Conservation (phyloP, 768 basidiomycete species). For the Leucosporidium scottii region DNA sequence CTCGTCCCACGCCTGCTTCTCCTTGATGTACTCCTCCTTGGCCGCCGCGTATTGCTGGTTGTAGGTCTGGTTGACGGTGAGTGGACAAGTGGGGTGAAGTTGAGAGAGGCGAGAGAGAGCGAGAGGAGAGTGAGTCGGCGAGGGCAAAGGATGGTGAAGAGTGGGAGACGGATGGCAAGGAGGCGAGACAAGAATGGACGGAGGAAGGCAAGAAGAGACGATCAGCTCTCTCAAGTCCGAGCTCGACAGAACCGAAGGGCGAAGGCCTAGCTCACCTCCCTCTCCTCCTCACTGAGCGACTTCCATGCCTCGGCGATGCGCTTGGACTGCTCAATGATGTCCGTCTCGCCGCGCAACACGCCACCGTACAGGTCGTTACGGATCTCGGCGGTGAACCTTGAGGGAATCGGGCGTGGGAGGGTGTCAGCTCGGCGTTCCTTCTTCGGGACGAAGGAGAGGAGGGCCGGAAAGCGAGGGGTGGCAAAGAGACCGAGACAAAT, state of each 20-base stretch:
- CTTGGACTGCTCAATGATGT: slow-evolving; percentile 16
- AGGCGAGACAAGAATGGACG: not conserved
- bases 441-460: not conserved
- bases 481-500: not conserved
- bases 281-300: slow-evolving; percentile 6
- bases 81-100: too few relatives aligned
- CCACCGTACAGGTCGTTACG: not conserved
- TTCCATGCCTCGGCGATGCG: slow-evolving; percentile 17
- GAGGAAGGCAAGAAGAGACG: not conserved
- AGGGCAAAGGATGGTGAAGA: too few relatives aligned
- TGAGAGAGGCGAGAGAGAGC: too few relatives aligned
- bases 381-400: slow-evolving; percentile 13
- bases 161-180: too few relatives aligned
- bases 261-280: slow-evolving; percentile 19
- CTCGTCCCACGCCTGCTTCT: slow-evolving; percentile 18
- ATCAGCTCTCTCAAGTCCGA: not conserved
- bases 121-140: too few relatives aligned
- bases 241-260: not conserved
- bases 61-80: slow-evolving; percentile 5
- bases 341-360: slow-evolving; percentile 10
- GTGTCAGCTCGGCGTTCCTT: not conserved
- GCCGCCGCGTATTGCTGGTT: slow-evolving; percentile 11
- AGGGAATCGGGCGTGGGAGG: not conserved
- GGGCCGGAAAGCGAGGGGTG: not conserved
- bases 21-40: slow-evolving; percentile 5